phyloP scores from a whole-genome alignment of 768 basidiomycete species.

The Rhodotorula paludigena region DNA sequence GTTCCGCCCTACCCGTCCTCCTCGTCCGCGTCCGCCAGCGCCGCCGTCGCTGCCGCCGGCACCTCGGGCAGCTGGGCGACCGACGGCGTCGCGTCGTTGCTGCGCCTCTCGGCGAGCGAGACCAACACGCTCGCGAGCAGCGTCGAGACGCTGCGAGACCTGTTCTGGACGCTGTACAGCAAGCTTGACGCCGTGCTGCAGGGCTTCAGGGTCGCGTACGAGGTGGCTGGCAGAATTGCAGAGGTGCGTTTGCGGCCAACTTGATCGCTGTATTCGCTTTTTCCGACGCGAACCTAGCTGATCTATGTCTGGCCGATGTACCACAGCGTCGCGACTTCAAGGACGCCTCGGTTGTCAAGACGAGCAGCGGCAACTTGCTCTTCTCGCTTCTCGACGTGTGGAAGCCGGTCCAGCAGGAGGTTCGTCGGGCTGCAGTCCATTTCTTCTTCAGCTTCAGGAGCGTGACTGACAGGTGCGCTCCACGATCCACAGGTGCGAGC shows the following conservation, averaged over 20 bases:
- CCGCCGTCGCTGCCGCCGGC: constrained; percentile 2
- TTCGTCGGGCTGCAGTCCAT: constrained; percentile 49
- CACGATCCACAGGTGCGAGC: constrained; percentile 69
- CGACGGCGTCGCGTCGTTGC: constrained; percentile 24
- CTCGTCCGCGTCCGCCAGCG: not conserved
- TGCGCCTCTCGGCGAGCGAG: constrained; percentile 32
- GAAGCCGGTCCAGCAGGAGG: constrained; percentile 83
- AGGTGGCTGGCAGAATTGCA: constrained; percentile 83
- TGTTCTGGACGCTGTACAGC: constrained; percentile 96
- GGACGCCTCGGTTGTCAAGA: constrained; percentile 73
- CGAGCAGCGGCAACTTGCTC: constrained; percentile 55
- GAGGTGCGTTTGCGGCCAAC: constrained; percentile 58
- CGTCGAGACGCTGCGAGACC: constrained; percentile 77
- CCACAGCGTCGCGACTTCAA: constrained; percentile 82
- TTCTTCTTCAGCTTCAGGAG: not conserved
- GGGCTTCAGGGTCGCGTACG: constrained; percentile 79
- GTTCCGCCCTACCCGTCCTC: not conserved
- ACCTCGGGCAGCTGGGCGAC: constrained; percentile 17
- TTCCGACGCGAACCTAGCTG: not conserved
- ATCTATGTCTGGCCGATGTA: not conserved
- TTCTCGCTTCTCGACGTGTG: constrained; percentile 84
- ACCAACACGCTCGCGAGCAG: constrained; percentile 55
- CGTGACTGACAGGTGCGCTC: too few species aligned
- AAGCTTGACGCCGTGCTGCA: constrained; percentile 91
- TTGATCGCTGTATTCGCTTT: not conserved